Percentiles rank a stretch among this genome's conserved stretches.
Evolutionary conservation across 441 rosid genomes (phyloP).

Genomic region (Populus hybrid): DNA sequence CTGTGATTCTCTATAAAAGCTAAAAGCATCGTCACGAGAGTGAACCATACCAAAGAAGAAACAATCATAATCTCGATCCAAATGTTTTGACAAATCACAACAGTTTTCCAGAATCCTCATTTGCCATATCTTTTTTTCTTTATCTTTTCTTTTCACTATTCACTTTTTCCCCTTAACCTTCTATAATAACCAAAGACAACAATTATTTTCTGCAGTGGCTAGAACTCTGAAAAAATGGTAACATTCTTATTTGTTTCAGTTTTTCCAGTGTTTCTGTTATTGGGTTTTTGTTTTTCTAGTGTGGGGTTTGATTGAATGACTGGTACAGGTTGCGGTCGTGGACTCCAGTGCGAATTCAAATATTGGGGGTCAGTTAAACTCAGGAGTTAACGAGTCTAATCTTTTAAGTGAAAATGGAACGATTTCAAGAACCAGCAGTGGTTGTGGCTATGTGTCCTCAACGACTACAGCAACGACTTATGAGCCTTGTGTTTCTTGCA

Average conservation of each 20-base stretch:
- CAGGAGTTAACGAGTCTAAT: conserved; percentile 16
- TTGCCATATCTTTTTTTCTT: not conserved
- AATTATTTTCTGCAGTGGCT: not conserved
- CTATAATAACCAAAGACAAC: not conserved
- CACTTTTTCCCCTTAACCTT: not conserved
- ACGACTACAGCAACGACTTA: conserved; percentile 21
- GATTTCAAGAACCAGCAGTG: conserved; percentile 24
- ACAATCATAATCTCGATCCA: not conserved
- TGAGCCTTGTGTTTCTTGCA: conserved; percentile 58
- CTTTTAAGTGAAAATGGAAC: conserved; percentile 19
- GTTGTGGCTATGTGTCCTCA: conserved; percentile 14
- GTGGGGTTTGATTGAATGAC: not conserved
- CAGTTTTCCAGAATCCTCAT: not conserved
- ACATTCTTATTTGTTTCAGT: not conserved
- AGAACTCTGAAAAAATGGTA: not conserved
- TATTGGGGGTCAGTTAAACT: conserved; percentile 30
- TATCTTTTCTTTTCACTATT: too few relatives aligned
- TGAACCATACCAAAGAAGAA: not conserved
- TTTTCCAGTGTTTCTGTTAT: not conserved
- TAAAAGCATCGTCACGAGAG: not conserved
- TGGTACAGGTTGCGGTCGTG: conserved; percentile 31
- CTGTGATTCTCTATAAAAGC: not conserved
- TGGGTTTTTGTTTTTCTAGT: not conserved
- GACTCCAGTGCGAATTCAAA: conserved; percentile 25
- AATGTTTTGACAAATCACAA: not conserved